These are phyloP conservation scores for Russula vinacea DNA, from an alignment of 768 basidiomycete species.

Conservation along the genomic window DNA sequence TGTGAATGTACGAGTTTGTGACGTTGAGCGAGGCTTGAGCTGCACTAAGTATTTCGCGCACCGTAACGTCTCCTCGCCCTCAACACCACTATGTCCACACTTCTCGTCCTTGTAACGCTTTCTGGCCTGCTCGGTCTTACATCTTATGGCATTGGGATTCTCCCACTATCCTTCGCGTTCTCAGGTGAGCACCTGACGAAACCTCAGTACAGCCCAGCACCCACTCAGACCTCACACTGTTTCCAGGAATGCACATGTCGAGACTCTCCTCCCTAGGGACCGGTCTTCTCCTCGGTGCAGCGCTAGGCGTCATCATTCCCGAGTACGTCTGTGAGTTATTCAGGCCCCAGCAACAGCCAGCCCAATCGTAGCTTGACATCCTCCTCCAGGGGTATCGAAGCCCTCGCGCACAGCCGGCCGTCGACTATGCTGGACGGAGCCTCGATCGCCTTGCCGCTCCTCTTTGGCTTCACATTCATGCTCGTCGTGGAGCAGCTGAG, in stretches of 20 bases:
- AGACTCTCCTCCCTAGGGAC: constrained; percentile 61
- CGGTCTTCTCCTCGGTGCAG: constrained; percentile 85
- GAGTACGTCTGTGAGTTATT: constrained; percentile 57
- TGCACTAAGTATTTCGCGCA: neutral
- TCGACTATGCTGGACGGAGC: constrained; percentile 44
- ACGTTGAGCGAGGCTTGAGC: neutral
- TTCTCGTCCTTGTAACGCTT: constrained; percentile 53
- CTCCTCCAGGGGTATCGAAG: constrained; percentile 66
- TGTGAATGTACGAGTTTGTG: neutral
- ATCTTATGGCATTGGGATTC: constrained; percentile 66
- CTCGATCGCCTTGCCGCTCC: constrained; percentile 59
- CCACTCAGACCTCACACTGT: constrained; percentile 12
- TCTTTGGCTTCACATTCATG: constrained; percentile 62
- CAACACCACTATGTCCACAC: constrained; percentile 33
- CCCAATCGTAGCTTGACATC: neutral
- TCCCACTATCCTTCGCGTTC: constrained; percentile 71
- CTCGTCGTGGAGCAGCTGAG: constrained; percentile 65
- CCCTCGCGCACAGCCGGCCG: constrained; percentile 40
- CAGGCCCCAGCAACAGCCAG: neutral
- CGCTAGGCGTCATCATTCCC: constrained; percentile 87
- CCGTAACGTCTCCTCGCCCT: no score
- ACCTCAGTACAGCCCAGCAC: neutral
- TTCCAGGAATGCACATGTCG: constrained; percentile 42
- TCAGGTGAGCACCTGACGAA: constrained; percentile 49
- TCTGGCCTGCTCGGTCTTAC: constrained; percentile 55